Base-by-base conservation (phyloP, 495 filamentous ascomycete species). In the Xeromyces bisporus region DNA sequence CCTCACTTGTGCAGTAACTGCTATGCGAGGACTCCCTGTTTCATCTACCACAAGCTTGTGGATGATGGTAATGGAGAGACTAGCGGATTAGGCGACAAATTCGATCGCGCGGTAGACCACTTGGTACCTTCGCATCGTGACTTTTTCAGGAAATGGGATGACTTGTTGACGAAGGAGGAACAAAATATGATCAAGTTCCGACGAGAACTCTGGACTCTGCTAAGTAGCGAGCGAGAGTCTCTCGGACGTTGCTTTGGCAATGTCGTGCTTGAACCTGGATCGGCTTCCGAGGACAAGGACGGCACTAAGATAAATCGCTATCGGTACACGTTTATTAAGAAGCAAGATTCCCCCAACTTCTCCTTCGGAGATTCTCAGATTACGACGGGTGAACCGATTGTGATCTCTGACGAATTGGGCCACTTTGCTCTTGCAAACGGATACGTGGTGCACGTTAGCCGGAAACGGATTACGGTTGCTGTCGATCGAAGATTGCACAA, bases 101-200 rank as follows among this genome's bases (percentile, higher is more conserved):
- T 92, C 36, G 73, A 78, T 11, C 71, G 80, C 18, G 58, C 77
- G 2, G 80, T 86, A 24, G 53, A 66, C 31, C 77, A 89, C 44
- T 60, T 96, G 16, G 80, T 65, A 16, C 66, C 76, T 1, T 46
- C 54, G 2, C 82, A 93, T 48, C 66, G 67, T 33, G 69, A 73
- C 7, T 97, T 96, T 44, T 93, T 97, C 46, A 62, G 75, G 24
- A 93, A 87, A 47, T 97, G 89, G 89, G 87, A 97, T 50, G 64
- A 73, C 26, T 67, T 97, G 4, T 60, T 97, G 9, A 93, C 86
- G 1, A 92, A 89, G 47, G 89, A 97, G 51, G 89, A 97, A 48
- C 80, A 72, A 37, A 82, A 86, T 44, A 67, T 77, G 37, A 75
- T 85, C 41, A 83, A 77, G 43, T 71, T 89, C 40, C 72, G 78